Conservation (phyloP, 306 rosid species). For the Bauhinia variegata region DNA sequence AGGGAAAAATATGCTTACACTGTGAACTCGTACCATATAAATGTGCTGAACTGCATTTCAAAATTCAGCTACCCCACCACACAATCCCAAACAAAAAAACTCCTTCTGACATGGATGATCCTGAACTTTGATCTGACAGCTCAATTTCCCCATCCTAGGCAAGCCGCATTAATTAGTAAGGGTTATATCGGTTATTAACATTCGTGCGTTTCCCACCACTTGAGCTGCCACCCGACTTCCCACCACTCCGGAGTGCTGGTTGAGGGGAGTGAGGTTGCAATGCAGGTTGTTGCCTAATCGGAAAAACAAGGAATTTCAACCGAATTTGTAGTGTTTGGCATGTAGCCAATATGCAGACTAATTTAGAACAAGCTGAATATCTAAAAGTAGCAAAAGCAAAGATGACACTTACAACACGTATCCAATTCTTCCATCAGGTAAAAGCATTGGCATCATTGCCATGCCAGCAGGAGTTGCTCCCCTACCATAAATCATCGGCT, state of each 20-base stretch:
- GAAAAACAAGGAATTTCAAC: constrained; percentile 24
- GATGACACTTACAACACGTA: constrained; percentile 65
- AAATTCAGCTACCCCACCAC: not conserved
- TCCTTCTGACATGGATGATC: not conserved
- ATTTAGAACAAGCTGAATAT: constrained; percentile 16
- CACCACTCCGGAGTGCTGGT: constrained; percentile 46
- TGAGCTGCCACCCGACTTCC: constrained; percentile 52
- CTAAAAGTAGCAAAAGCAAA: constrained; percentile 16
- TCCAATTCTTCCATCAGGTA: constrained; percentile 72
- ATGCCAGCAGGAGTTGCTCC: constrained; percentile 66
- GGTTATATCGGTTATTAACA: constrained; percentile 54
- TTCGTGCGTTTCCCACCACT: constrained; percentile 52
- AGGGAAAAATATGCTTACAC: not conserved
- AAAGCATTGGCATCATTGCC: constrained; percentile 77
- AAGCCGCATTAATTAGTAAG: constrained; percentile 53
- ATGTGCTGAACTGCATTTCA: not conserved
- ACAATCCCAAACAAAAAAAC: not conserved
- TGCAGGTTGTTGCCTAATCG: constrained; percentile 65
- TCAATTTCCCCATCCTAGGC: constrained; percentile 4
- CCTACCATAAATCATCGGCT: constrained; percentile 70
- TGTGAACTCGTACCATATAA: constrained; percentile 13
- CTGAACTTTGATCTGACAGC: not conserved
- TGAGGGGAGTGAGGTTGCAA: constrained; percentile 48
- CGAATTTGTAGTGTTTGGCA: not conserved
- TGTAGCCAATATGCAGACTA: constrained; percentile 4